These are phyloP conservation scores for Suillus tomentosus DNA, from an alignment of 768 basidiomycete genomes.

Conservation along the genomic window DNA sequence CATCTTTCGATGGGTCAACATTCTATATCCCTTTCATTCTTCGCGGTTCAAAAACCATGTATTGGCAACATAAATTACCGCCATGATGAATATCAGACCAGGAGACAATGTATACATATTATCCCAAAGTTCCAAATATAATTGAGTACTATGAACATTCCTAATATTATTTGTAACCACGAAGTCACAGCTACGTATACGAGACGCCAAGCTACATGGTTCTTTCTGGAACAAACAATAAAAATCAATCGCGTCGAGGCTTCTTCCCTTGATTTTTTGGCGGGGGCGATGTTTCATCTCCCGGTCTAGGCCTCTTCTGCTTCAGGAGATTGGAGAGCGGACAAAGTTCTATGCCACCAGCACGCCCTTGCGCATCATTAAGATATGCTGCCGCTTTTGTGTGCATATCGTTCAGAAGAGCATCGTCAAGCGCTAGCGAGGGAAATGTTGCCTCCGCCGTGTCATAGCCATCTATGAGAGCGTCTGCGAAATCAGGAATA, in stretches of 20 bases:
- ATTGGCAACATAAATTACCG: no score
- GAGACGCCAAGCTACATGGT: background rate
- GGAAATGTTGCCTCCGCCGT: background rate
- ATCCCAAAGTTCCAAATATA: no score
- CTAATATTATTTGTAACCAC: background rate
- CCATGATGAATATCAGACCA: no score
- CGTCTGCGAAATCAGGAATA: no score
- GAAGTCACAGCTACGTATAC: no score
- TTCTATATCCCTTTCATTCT: no score
- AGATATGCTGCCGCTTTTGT: slow-evolving; percentile 2
- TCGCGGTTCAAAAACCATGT: no score
- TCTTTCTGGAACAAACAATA: background rate
- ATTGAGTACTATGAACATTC: background rate
- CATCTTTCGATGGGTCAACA: no score
- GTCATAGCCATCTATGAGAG: background rate
- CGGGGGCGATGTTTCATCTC: background rate
- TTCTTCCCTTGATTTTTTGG: background rate
- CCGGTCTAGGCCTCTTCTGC: background rate
- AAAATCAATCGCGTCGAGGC: background rate
- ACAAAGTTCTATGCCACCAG: background rate
- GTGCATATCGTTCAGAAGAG: background rate
- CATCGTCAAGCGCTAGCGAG: background rate
- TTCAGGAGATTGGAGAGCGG: background rate
- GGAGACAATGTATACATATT: no score
- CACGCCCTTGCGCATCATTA: background rate